Conservation (phyloP, 2,329 filamentous ascomycete species). For the Talaromyces sp. region DNA sequence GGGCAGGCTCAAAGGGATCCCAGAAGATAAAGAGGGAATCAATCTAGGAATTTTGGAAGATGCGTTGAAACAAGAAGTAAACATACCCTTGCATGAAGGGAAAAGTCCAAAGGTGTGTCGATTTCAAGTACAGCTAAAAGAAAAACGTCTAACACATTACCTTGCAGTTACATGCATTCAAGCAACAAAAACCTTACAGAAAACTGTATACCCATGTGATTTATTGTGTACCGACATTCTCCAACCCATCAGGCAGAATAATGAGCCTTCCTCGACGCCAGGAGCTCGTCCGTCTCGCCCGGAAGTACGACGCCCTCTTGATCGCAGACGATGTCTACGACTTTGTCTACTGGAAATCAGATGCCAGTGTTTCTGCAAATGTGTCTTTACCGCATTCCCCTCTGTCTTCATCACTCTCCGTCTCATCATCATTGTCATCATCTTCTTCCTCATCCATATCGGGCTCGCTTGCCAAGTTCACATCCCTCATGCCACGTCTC, state of each 20-base stretch:
- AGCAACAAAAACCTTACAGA: not conserved
- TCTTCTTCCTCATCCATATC: not conserved
- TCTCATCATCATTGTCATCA: not conserved
- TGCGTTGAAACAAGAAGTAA: not conserved
- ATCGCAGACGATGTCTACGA: constrained; percentile 89
- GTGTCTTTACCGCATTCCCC: not conserved
- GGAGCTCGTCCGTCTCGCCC: constrained; percentile 64
- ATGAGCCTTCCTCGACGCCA: constrained; percentile 46
- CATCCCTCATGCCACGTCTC: constrained; percentile 59
- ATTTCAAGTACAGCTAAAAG: not conserved
- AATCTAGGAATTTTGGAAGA: not conserved
- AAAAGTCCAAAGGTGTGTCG: not conserved
- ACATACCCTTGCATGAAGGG: not conserved
- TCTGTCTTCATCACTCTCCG: not conserved
- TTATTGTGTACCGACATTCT: constrained; percentile 5
- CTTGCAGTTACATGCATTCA: not conserved
- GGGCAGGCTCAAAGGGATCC: constrained; percentile 1
- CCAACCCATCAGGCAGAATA: constrained; percentile 1
- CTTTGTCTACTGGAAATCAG: constrained; percentile 65
- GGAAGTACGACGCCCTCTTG: constrained; percentile 70
- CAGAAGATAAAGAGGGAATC: constrained; percentile 3
- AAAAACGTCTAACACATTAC: not conserved
- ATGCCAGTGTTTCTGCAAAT: constrained; percentile 28
- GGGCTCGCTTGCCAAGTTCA: not conserved
- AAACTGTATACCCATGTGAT: constrained; percentile 4